phyloP scores from a whole-genome alignment of 441 rosid species.

The Populus hybrid region DNA sequence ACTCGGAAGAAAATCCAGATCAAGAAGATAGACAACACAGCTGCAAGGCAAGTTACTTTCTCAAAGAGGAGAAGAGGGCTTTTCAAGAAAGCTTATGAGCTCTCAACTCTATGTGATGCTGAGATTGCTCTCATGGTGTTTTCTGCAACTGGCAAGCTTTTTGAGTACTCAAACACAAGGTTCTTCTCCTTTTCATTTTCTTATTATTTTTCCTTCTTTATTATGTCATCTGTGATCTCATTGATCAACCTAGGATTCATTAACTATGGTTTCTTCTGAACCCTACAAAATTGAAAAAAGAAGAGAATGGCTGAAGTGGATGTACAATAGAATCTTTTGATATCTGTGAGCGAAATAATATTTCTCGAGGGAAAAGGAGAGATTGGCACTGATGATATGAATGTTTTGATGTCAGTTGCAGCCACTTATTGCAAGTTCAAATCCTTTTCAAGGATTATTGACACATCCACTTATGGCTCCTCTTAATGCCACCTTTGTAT shows the following conservation, averaged over 20 bases:
- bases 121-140: slow-evolving; percentile 44
- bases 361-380: background rate
- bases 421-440: background rate
- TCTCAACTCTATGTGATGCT: slow-evolving; percentile 48
- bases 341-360: background rate
- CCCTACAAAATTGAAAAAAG: slow-evolving; percentile 9
- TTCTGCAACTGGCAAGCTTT: slow-evolving; percentile 48
- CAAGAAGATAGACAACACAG: slow-evolving; percentile 38
- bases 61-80: slow-evolving; percentile 54
- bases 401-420: too few relatives aligned
- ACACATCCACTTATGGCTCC: too few relatives aligned
- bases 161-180: slow-evolving; percentile 44
- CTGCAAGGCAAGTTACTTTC: slow-evolving; percentile 50
- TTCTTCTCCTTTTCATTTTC: background rate
- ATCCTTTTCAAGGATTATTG: background rate
- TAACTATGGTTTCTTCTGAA: background rate
- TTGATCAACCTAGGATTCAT: background rate
- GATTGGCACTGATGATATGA: background rate
- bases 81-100: slow-evolving; percentile 47
- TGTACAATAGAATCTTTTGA: background rate
- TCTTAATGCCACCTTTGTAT: background rate
- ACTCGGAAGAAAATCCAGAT: slow-evolving; percentile 44
- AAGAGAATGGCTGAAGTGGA: background rate
- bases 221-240: slow-evolving; percentile 2
- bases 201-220: background rate